Base-by-base conservation (phyloP, 2,329 filamentous ascomycete species). In the Podosphaera xanthii region DNA sequence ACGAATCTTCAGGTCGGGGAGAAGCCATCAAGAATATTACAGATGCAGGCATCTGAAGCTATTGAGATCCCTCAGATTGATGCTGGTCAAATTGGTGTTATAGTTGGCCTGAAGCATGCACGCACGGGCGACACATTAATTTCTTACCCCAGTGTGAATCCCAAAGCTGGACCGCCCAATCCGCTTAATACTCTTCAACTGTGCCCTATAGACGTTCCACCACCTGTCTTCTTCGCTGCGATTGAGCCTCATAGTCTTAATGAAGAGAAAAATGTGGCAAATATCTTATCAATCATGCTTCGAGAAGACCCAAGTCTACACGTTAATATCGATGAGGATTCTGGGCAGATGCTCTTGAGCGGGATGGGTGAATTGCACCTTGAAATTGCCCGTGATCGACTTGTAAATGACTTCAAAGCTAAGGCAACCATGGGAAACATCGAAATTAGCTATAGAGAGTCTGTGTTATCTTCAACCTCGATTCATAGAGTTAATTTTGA, bases 291-390 rank as follows among this genome's bases (percentile, higher is more conserved):
- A 4, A 80, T 92, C 56, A 78, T 95, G 4, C 79, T 94, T 0
- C 77, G 92, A 64, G 92, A 98, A 72, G 92, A 98, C 66, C 92
- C 92, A 0, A 96, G 89, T 70, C 74, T 98, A 31, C 81, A 92
- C 60, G 86, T 94, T 68, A 86, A 78, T 42, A 76, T 87, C 36
- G 87, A 97, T 65, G 82, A 91, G 62, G 92, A 96, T 69, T 90
- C 87, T 0, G 92, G 92, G 1, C 89, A 95, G 67, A 96, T 92
- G 54, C 84, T 94, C 38, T 77, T 98, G 0, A 90, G 90, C 58
- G 92, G 92, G 3, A 97, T 98, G 92, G 92, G 92, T 6, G 88
- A 94, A 66, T 78, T 98, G 35, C 92, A 98, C 70, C 77, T 98
- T 0, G 92, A 98, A 66, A 92, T 98, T 56, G 90, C 91, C 0